Evolutionary conservation across 2,329 filamentous ascomycete species (phyloP), one percentile per base, ranked within the genome.

Genomic region (Dothideomycetidae sp.): DNA sequence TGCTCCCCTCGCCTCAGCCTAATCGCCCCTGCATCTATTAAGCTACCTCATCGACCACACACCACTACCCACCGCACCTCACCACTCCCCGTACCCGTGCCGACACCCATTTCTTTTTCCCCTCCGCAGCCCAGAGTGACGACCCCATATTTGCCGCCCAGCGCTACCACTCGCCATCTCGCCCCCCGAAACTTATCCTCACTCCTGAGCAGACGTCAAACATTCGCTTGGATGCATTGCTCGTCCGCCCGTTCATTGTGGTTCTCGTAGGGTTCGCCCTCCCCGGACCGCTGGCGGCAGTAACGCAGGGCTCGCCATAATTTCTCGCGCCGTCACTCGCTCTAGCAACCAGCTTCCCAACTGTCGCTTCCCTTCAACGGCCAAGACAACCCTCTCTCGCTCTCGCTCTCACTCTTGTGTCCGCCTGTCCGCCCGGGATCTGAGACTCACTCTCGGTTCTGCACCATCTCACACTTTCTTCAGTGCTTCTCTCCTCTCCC

Each of bases 311-410:
- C 21, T 26, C 21, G 21, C 36, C 36, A 38, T 38, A 38, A 38
- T 38, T 38, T 38, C 28, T 29, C 23, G 36, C 30, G 31, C 36
- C 36, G 36, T 38, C 36, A 38, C 36, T 38, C 36, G 36, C 36
- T 38, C 36, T 38, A 38, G 36, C 36, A 38, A 38, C 36, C 36
- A 38, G 36, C 36, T 38, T 37, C 31, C 12, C 36, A 38, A 38
- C 36, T 31, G 36, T 38, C 36, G 36, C 36, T 38, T 38, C 36
- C 36, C 18, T 31, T 30, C 36, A 38, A 38, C 36, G 36, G 36
- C 30, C 36, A 33, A 13, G 29, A 38, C 36, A 38, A 26, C 21
- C 21, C 21, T 26, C 21, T 26, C 21, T n/a, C 7, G n/a, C 21
- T 26, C 21, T 26, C 21, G 21, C 21, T 26, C 21, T 26, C 21